Base-by-base conservation (phyloP, 441 rosid genomes). In the Populus hybrid region DNA sequence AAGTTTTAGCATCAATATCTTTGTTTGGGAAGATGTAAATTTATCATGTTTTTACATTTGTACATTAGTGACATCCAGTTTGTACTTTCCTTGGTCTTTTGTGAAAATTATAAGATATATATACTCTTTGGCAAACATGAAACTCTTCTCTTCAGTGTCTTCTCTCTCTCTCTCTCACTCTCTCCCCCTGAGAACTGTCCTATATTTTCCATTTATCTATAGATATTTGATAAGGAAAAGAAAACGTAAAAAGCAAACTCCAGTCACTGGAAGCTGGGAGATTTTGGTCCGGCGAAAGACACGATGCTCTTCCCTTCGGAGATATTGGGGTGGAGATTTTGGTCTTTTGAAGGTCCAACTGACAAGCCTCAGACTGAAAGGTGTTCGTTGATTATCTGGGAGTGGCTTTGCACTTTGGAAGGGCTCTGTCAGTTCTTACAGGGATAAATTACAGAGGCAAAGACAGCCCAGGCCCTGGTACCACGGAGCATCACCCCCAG, bases 21-120 rank as follows among this genome's bases (percentile, higher is more conserved):
- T 67, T 72, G 76, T 75, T 63, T 75, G 76, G 69, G 70, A 75
- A 79, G 16, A 5, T 84, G 83, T 82, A 84, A 68, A 84, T 78
- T 67, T 28, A 59, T 57, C 63, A 3, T 11, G 21, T 74, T 32
- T 32, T 64, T 23, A 68, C 40, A 35, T 23, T 3, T 81, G 78
- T 64, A 73, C 74, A 77, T 69, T 69, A 67, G 61, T 26, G 24
- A 19, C 26, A 30, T 46, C 59, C 26, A 59, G 71, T 12, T 46
- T 6, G 21, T 34, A 10, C 6, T 19, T 63, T 2, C 14, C 6
- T 3, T 5, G 23, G 7, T 28, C 18, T 38, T 61, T 30, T 59
- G 19, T 65, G 24, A 9, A 65, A 28, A 30, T 26, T 61, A 21
- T 4, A 21, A 69, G 42, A 69, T 38, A 3, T 6, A 9, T 21